Base-by-base conservation (phyloP, 257 asterid genomes). In the Solanum virginianum region DNA sequence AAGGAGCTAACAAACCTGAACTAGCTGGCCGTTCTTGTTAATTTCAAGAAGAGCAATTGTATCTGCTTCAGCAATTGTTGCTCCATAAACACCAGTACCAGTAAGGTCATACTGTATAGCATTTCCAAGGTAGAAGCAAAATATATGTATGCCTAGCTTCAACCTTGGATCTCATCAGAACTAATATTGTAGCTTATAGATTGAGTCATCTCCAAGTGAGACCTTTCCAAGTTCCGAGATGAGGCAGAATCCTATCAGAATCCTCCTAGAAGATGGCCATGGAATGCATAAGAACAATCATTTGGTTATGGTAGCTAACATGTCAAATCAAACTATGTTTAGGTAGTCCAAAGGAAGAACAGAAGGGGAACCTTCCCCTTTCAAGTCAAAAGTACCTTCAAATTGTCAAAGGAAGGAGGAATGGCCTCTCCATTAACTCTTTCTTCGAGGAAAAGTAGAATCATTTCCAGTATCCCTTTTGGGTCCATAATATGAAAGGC, bases 41-140 rank as follows among this genome's bases (percentile, higher is more conserved):
- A 91, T 89, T 91, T 94, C 95, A 89, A 94, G 95, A 84, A 84
- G 59, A 53, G 96, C 88, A 69, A 89, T 68, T 55, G 98, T 96
- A 84, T 91, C 93, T 24, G 98, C 98, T 93, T 92, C 92, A 32
- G 93, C 90, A 82, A 95, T 88, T 54, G 99, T 95, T 83, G 97
- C 92, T 81, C 98, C 99, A 85, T 95, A 96, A 72, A 96, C 98
- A 86, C 99, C 98, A 85, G 94, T 96, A 68, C 98, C n/a, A n/a
- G n/a, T n/a, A n/a, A n/a, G n/a, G n/a, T n/a, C n/a, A n/a, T n/a
- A n/a, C n/a, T n/a, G n/a, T n/a, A n/a, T n/a, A n/a, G n/a, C n/a
- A n/a, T n/a, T n/a, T n/a, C n/a, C n/a, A n/a, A n/a, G n/a, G n/a
- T n/a, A n/a, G n/a, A n/a, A n/a, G n/a, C n/a, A n/a, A n/a, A n/a